phyloP scores from a whole-genome alignment of 2,329 filamentous ascomycete species.

The Pseudophaeomoniella oleicola region DNA sequence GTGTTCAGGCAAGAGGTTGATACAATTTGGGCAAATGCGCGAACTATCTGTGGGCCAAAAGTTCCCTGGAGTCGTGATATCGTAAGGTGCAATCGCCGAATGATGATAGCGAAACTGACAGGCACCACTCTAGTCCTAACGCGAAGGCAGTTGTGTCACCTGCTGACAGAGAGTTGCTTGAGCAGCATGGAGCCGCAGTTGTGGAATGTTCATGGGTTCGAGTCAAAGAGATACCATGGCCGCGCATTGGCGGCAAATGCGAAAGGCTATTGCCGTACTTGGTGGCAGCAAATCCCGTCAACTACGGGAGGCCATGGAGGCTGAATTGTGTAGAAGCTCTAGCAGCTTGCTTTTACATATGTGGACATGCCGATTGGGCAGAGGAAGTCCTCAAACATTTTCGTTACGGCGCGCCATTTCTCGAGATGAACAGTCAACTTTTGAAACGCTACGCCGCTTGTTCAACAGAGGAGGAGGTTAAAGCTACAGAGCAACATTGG shows the following conservation, averaged over 20 bases:
- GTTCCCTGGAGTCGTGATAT: conserved; percentile 82
- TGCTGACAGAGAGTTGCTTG: conserved; percentile 66
- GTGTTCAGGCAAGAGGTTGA: conserved; percentile 89
- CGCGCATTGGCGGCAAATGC: conserved; percentile 81
- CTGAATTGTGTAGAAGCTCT: conserved; percentile 93
- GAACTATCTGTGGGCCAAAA: conserved; percentile 85
- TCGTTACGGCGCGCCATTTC: conserved; percentile 72
- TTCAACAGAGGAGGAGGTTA: conserved; percentile 64
- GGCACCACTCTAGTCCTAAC: conserved; percentile 46
- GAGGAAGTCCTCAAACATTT: conserved; percentile 70
- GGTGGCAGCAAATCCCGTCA: conserved; percentile 90
- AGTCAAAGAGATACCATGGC: conserved; percentile 80
- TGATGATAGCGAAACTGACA: neutral
- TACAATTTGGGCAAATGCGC: conserved; percentile 85
- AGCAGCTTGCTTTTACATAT: conserved; percentile 85
- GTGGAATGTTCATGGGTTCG: conserved; percentile 97
- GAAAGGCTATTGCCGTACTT: conserved; percentile 85
- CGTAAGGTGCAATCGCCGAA: conserved; percentile 26
- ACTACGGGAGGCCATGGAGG: conserved; percentile 91
- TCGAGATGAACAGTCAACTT: conserved; percentile 77
- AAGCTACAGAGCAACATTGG: conserved; percentile 76
- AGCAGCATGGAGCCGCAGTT: conserved; percentile 82
- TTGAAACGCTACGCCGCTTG: conserved; percentile 77
- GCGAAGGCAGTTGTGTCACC: conserved; percentile 74
- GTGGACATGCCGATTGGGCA: conserved; percentile 83